Evolutionary conservation across 2,329 filamentous ascomycete species (phyloP), one percentile per base, ranked within the genome.

Genomic region (Ophiocordyceps camponoti-saundersi): DNA sequence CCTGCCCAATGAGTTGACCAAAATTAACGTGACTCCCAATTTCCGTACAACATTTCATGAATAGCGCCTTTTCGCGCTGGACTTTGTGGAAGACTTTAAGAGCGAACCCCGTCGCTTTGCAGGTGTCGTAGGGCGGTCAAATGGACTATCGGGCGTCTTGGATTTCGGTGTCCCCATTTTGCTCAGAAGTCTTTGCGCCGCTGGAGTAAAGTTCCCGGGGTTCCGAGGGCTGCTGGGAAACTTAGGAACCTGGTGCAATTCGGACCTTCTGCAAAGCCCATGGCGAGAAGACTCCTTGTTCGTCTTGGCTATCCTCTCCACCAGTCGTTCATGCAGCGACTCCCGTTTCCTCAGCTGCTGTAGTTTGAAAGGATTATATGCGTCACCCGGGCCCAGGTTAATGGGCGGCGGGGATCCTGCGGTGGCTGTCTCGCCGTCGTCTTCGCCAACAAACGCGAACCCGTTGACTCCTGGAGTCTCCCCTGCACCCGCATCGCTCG

Each of bases 381-480:
- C 62, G 56, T 80, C 72, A 15, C 74, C 72, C 11, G 73, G 67
- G 1, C 78, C 73, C 8, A 84, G 65, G 47, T 80, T 65, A 56
- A 82, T 70, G 51, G 66, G 52, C n/a, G 68, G 64, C 43, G 59
- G 50, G 13, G 56, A 39, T 11, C 42, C 36, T 8, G 47, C 22
- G 6, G 47, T n/a, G 8, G 61, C 56, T 2, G 57, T 54, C 16
- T 67, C 66, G 16, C 71, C 71, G 0, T 76, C 74, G 40, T 75
- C 71, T 44, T 83, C 84, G 54, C 95, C 88, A 34, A 98, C 89
- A 63, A 95, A 96, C 0, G 87, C 77, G 61, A 95, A 98, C 1
- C 92, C 92, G 52, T 93, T 94, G 0, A 96, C 85, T 2, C 86
- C 75, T 0, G 90, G 92, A 0, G 90, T 96, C 61, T 93, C 88